A percentile compares a stretch with the other conserved stretches of the same genome.
These are phyloP conservation scores for Dipteronia dyeriana DNA, from an alignment of 345 rosid genomes.

Conservation along the genomic window DNA sequence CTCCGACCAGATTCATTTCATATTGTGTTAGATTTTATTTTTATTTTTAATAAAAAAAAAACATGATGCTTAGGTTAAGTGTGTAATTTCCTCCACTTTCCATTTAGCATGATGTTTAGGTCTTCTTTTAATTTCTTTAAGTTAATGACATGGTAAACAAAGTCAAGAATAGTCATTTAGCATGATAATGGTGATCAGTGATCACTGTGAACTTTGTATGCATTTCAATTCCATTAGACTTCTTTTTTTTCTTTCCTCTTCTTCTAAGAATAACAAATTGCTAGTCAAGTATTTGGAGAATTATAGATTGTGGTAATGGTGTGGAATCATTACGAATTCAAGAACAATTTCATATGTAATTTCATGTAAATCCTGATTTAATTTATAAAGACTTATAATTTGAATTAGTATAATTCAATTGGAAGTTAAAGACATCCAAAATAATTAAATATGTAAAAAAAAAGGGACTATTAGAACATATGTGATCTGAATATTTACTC, in stretches of 20 bases:
- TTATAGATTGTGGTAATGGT: background rate
- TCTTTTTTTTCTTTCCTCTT: background rate
- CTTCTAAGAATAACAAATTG: background rate
- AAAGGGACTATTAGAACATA: too few species aligned
- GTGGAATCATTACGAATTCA: background rate
- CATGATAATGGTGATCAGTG: background rate
- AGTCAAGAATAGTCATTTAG: background rate
- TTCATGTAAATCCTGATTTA: background rate
- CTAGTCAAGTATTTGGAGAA: background rate
- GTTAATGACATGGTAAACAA: background rate
- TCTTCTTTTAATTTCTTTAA: background rate
- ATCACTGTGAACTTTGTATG: background rate
- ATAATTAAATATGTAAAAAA: too few species aligned
- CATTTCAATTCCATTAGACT: background rate
- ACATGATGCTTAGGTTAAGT: background rate
- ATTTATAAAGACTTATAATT: background rate
- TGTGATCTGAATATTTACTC: too few species aligned
- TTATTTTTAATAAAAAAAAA: too few species aligned
- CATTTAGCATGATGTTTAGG: too few species aligned
- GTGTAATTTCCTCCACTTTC: background rate
- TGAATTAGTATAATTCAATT: background rate
- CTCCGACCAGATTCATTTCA: too few species aligned
- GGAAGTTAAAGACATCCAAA: background rate
- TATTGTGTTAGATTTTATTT: too few species aligned
- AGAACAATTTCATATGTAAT: background rate